Evolutionary conservation across 2,329 filamentous ascomycete species (phyloP).

Genomic region (Rutstroemia sp.): DNA sequence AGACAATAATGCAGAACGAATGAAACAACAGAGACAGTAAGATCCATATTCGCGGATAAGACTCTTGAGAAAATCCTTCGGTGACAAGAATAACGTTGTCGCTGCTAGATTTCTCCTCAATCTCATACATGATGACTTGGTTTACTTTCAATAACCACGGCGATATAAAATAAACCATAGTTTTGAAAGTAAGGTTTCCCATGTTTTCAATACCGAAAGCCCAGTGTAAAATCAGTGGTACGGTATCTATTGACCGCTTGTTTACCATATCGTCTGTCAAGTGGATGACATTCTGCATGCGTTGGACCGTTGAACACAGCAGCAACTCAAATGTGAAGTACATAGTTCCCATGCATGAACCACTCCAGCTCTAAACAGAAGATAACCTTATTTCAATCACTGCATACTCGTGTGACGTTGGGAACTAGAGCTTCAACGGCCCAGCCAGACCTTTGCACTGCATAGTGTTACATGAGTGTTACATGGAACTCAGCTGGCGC

Average conservation of each 20-base stretch:
- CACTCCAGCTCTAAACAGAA: background rate
- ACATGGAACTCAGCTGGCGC: too few relatives aligned
- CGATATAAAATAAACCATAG: background rate
- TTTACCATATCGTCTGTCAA: too few relatives aligned
- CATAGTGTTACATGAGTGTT: too few relatives aligned
- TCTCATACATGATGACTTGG: background rate
- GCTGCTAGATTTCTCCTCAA: background rate
- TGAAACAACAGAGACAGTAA: background rate
- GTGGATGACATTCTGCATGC: too few relatives aligned
- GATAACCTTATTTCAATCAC: background rate
- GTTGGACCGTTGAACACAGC: too few relatives aligned
- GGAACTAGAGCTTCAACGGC: too few relatives aligned
- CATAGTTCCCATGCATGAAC: background rate
- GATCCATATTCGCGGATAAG: background rate
- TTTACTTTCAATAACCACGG: background rate
- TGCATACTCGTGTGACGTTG: background rate
- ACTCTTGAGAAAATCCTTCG: background rate
- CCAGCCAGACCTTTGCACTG: too few relatives aligned
- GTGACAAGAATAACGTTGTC: background rate
- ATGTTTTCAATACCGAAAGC: background rate
- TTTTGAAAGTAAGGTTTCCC: background rate
- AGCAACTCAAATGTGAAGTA: too few relatives aligned
- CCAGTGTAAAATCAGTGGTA: too few relatives aligned
- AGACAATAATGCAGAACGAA: background rate
- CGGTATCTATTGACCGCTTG: too few relatives aligned